A percentile compares a stretch with the other conserved stretches of the same genome.
phyloP scores from a whole-genome alignment of 768 basidiomycete genomes.

The Suillus plorans region DNA sequence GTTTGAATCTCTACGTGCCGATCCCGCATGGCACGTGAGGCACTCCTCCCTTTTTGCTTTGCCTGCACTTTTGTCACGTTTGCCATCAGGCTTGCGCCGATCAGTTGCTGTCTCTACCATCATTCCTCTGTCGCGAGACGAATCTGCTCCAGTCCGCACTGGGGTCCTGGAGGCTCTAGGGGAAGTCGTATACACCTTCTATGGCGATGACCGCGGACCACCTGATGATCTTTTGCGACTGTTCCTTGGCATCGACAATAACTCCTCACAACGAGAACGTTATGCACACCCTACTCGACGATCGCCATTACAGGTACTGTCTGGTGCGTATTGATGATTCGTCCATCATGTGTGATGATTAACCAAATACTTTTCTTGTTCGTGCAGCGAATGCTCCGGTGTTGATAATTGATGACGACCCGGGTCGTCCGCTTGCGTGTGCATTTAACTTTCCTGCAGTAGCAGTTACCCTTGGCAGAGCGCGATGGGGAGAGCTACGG shows the following conservation, averaged over 20 bases:
- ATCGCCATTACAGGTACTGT: conserved; percentile 17
- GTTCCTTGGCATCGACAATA: conserved; percentile 66
- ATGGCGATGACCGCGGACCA: conserved; percentile 57
- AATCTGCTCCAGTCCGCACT: conserved; percentile 64
- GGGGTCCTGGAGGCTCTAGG: conserved; percentile 86
- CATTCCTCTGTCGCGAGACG: conserved; percentile 61
- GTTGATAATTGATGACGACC: conserved; percentile 58
- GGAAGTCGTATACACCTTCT: conserved; percentile 85
- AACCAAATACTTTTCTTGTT: conserved; percentile 13
- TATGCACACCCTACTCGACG: conserved; percentile 25
- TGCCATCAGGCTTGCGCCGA: conserved; percentile 57
- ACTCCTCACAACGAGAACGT: conserved; percentile 39
- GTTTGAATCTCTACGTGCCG: conserved; percentile 67
- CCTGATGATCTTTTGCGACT: conserved; percentile 73
- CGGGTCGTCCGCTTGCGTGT: conserved; percentile 72
- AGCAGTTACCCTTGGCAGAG: conserved; percentile 72
- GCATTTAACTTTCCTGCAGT: conserved; percentile 94
- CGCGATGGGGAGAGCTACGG: conserved; percentile 74
- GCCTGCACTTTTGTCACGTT: conserved; percentile 72
- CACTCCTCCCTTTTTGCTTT: conserved; percentile 86
- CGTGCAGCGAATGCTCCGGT: conserved; percentile 26
- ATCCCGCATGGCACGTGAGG: conserved; percentile 79
- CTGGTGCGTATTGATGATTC: conserved; percentile 8
- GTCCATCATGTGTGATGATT: not conserved
- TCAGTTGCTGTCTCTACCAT: conserved; percentile 67